Evolutionary conservation across 1,139 yeast genomes (phyloP).

Genomic region (Suhomyces kunorum): DNA sequence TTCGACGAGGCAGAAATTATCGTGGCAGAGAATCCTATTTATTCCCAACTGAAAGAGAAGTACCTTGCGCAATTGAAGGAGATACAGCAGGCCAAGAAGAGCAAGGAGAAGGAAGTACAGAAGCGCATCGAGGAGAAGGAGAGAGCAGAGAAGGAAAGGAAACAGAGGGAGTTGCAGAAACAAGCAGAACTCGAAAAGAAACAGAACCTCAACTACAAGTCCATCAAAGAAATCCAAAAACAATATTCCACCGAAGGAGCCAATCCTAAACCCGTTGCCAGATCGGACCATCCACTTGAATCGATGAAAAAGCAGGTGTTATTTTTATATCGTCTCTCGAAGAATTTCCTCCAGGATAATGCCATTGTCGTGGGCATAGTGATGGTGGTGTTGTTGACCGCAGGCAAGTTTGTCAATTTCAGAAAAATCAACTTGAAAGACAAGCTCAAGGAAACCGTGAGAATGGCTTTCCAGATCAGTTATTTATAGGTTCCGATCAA

Average conservation of each 20-base stretch:
- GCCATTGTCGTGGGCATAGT: conserved; percentile 31
- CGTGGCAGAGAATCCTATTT: conserved; percentile 25
- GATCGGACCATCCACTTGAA: conserved; percentile 7
- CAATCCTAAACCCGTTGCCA: conserved; percentile 4
- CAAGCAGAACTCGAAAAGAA: conserved; percentile 29
- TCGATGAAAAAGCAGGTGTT: conserved; percentile 17
- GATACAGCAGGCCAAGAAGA: conserved; percentile 21
- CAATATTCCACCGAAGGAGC: conserved; percentile 12
- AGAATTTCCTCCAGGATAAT: conserved; percentile 31
- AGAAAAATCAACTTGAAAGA: conserved; percentile 33
- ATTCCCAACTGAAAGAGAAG: conserved; percentile 17
- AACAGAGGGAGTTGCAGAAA: conserved; percentile 25
- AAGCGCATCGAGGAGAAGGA: conserved; percentile 17
- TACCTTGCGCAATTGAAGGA: conserved; percentile 21
- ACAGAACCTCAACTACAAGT: conserved; percentile 35
- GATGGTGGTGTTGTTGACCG: conserved; percentile 25
- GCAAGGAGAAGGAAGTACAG: conserved; percentile 22
- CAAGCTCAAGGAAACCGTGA: conserved; percentile 38
- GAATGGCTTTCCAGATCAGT: conserved; percentile 49
- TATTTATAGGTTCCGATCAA: conserved; percentile 26
- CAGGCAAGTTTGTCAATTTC: conserved; percentile 25
- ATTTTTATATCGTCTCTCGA: conserved; percentile 22
- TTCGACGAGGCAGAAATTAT: conserved; percentile 32
- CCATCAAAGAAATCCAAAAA: conserved; percentile 20
- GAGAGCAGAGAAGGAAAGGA: conserved; percentile 19